These are phyloP conservation scores for Aspergillus arachidicola DNA, from an alignment of 2,329 filamentous ascomycete genomes.

Conservation along the genomic window DNA sequence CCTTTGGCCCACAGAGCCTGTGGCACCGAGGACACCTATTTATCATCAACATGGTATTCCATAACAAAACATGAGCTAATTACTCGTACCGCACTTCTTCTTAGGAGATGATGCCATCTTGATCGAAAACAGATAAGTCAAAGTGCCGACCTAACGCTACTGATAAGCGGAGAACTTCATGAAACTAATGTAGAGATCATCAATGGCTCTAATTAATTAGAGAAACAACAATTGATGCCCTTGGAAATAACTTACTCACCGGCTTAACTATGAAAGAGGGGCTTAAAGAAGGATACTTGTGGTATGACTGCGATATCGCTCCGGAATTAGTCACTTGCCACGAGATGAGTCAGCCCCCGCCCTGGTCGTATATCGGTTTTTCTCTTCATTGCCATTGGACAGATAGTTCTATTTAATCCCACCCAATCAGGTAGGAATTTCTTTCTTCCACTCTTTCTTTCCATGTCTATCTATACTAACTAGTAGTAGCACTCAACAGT, in stretches of 20 bases:
- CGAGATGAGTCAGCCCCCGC: constrained; percentile 28
- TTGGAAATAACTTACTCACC: constrained; percentile 21
- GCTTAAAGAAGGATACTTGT: constrained; percentile 24
- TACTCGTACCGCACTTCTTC: constrained; percentile 44
- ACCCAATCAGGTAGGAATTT: neutral
- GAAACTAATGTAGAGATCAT: neutral
- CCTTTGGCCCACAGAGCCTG: constrained; percentile 90
- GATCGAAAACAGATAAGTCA: constrained; percentile 11
- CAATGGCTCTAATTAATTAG: neutral
- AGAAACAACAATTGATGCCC: neutral
- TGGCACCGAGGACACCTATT: constrained; percentile 79
- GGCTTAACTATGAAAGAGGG: constrained; percentile 15
- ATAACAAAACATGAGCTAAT: neutral
- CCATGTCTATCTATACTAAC: neutral
- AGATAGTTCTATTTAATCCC: neutral
- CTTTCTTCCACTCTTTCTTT: neutral
- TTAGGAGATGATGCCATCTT: constrained; percentile 38
- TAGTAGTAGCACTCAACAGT: neutral
- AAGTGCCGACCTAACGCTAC: constrained; percentile 7
- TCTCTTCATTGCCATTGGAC: constrained; percentile 11
- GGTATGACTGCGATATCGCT: constrained; percentile 38
- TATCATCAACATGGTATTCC: constrained; percentile 19
- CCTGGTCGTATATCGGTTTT: neutral
- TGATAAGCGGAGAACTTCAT: neutral
- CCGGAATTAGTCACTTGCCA: constrained; percentile 18